Percentiles rank a stretch among this genome's conserved stretches.
Evolutionary conservation across 768 basidiomycete genomes (phyloP).

Genomic region (Termitomyces sp.): DNA sequence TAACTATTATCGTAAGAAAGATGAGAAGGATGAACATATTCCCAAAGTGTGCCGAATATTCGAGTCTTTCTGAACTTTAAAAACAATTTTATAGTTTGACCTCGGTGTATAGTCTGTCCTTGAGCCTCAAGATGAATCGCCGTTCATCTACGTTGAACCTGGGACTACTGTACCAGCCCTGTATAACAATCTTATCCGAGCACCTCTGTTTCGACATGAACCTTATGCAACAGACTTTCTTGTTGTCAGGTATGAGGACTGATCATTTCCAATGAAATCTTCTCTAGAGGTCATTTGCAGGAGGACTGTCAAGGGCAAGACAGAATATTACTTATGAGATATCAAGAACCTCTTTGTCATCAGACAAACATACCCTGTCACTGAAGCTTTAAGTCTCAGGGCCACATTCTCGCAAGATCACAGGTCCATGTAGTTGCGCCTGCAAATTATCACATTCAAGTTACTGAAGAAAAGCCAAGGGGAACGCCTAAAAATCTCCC

Average conservation of each 20-base stretch:
- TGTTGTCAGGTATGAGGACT: constrained; percentile 64
- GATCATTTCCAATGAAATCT: background rate
- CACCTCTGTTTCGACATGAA: constrained; percentile 91
- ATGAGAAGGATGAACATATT: constrained; percentile 88
- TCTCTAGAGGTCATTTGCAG: constrained; percentile 31
- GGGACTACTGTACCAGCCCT: constrained; percentile 90
- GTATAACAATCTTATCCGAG: constrained; percentile 93
- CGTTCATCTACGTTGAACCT: constrained; percentile 92
- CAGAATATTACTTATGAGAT: constrained; percentile 87
- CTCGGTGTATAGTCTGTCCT: constrained; percentile 94
- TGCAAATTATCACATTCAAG: constrained; percentile 94
- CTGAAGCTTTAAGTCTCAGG: constrained; percentile 96
- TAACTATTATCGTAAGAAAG: constrained; percentile 97
- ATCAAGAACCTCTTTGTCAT: constrained; percentile 92
- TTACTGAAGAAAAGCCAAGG: constrained; percentile 82
- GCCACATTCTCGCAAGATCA: constrained; percentile 96
- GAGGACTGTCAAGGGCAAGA: constrained; percentile 83
- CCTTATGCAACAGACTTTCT: constrained; percentile 89
- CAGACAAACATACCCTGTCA: constrained; percentile 95
- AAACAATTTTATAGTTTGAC: constrained; percentile 51
- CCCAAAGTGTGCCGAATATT: constrained; percentile 61
- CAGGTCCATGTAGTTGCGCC: constrained; percentile 86
- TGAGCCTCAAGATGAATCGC: constrained; percentile 95
- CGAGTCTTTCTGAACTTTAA: constrained; percentile 3
- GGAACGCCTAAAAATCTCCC: constrained; percentile 87